Base-by-base conservation (phyloP, 257 asterid genomes). In the Cynanchum wilfordii region DNA sequence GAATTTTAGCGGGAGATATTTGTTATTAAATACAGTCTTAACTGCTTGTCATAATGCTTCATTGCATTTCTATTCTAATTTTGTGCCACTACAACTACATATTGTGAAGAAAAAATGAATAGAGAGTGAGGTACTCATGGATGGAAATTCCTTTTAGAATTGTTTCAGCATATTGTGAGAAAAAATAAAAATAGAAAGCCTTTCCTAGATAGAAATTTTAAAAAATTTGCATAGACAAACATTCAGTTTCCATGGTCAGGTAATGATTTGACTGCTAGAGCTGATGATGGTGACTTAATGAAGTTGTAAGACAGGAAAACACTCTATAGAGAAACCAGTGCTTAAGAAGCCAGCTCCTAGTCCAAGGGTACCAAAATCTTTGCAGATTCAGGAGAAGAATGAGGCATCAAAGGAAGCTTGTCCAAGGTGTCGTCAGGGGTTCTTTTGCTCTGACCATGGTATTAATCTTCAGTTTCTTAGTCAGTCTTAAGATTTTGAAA, bases 381-480 rank as follows among this genome's bases (percentile, higher is more conserved):
- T 79, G 49, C 87, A 81, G 68, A 55, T 77, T 66, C 78, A 79
- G 17, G 25, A 69, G 22, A 70, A 81, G 66, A 75, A 78, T 77
- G 63, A 69, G 68, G 84, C 87, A 49, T 60, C 83, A 2, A 84
- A 85, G 74, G 91, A 87, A 59, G 52, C 84, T 62, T 91, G 98
- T 80, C 78, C 89, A 51, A 82, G 98, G 83, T 94, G 98, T 86
- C 89, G 87, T 76, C 98, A 91, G 87, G 98, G 98, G 59, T 94
- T 91, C 73, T 89, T 87, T 84, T 94, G 97, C 80, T 94, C 88
- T 11, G 90, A 82, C 68, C 89, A 85, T 4, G 87, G 89, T 85
- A 85, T 44, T 19, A 22, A 11, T 63, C 72, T 69, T 72, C 25
- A 64, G 58, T 58, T 27, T 51, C 22, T 52, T 25, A 52, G 58